Evolutionary conservation across 2,329 filamentous ascomycete genomes (phyloP).

Genomic region (Scytalidium sp.): DNA sequence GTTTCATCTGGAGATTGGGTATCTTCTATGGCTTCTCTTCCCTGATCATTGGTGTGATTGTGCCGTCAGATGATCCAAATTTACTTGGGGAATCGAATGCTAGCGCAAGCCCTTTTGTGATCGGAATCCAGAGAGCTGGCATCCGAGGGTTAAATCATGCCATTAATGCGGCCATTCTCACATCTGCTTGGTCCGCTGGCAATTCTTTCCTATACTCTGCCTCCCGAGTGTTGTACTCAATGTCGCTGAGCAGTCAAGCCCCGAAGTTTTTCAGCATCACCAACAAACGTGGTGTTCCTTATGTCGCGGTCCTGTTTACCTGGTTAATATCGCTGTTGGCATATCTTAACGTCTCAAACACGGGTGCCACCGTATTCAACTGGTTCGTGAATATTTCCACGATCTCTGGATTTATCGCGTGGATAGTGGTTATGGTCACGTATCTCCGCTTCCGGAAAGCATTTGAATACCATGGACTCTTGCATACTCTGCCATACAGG

Average conservation of each 20-base stretch:
- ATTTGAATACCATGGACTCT: constrained; percentile 48
- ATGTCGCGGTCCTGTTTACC: constrained; percentile 50
- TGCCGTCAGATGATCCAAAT: constrained; percentile 59
- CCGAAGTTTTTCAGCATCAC: constrained; percentile 57
- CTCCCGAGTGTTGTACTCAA: constrained; percentile 66
- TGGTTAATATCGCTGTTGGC: constrained; percentile 48
- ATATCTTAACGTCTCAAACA: constrained; percentile 65
- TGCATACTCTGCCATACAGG: constrained; percentile 48
- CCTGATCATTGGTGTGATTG: constrained; percentile 57
- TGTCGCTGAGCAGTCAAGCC: constrained; percentile 63
- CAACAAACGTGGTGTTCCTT: constrained; percentile 59
- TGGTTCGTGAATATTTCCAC: constrained; percentile 71
- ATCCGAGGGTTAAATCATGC: constrained; percentile 63
- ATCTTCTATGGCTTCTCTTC: constrained; percentile 60
- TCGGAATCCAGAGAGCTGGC: constrained; percentile 62
- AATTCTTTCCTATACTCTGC: constrained; percentile 63
- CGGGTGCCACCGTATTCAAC: constrained; percentile 60
- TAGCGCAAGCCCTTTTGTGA: constrained; percentile 47
- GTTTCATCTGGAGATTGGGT: constrained; percentile 57
- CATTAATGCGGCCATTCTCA: constrained; percentile 67
- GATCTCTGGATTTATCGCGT: constrained; percentile 57
- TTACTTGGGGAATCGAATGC: constrained; percentile 45
- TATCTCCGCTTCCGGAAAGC: constrained; percentile 59
- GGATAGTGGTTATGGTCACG: constrained; percentile 55
- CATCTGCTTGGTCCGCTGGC: constrained; percentile 61